Base-by-base conservation (phyloP, 2,329 filamentous ascomycete species). In the Aspergillus sergii region DNA sequence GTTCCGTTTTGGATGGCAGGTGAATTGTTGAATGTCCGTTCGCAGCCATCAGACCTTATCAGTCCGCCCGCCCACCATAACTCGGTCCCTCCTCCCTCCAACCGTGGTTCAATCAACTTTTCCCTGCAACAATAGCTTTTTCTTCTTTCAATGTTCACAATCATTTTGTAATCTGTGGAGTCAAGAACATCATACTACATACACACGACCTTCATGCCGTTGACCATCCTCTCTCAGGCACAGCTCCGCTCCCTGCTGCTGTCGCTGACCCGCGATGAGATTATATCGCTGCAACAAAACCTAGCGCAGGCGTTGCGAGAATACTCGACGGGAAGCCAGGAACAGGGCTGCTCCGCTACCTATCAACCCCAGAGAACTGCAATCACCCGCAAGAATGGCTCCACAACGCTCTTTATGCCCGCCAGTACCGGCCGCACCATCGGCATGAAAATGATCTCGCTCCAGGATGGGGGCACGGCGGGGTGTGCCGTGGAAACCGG, bases 391-490 rank as follows among this genome's bases (percentile, higher is more conserved):
- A 84, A 83, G 58, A 84, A 88, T 81, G 88, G 88, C 4, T 83
- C 84, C 36, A 87, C 85, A 1, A 89, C 87, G 4, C 78, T 91
- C 11, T 89, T 90, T 76, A 89, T 90, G 87, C 89, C 89, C 2
- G 87, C 87, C 14, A 87, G 82, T 45, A 86, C 85, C 16, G 83
- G 85, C 34, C 81, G 83, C 46, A 83, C 85, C 3, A 80, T 89
- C 21, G 89, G 88, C 7, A 85, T 90, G 66, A 91, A 90, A 73
- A 86, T 91, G 48, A 84, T 90, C 48, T 88, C 86, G 11, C 74
- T 88, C 16, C 75, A 81, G 36, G 79, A 73, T 68, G 74, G 68
- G 21, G 72, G 57, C 6, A 67, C 67, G 14, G 68, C 73, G 12
- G 75, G 74, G 7, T 74, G 72, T 50, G 69, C 73, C 1, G 72